Evolutionary conservation across 345 rosid species (phyloP).

Genomic region (Eucalyptus cloeziana): DNA sequence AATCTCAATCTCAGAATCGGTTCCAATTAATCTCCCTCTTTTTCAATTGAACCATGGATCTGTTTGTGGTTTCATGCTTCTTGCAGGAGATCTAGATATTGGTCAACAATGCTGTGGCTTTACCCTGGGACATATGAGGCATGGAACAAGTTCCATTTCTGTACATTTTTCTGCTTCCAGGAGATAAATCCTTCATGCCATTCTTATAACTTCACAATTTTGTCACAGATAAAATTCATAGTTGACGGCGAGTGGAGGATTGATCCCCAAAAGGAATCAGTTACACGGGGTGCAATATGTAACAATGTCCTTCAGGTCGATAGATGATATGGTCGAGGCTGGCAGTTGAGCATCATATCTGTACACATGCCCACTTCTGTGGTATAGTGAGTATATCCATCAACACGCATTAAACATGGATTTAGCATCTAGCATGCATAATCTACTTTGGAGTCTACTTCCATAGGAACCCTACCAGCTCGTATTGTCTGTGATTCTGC

Average conservation of each 20-base stretch:
- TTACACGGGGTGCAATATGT: constrained; percentile 35
- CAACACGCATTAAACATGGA: neutral
- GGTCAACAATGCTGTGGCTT: constrained; percentile 88
- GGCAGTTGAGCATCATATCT: neutral
- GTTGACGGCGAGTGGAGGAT: constrained; percentile 76
- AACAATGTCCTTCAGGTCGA: constrained; percentile 73
- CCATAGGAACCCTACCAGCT: neutral
- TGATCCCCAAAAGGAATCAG: constrained; percentile 56
- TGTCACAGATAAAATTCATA: constrained; percentile 65
- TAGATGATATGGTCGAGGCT: constrained; percentile 1
- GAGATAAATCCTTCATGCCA: neutral
- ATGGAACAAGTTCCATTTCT: neutral
- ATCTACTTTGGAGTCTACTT: neutral
- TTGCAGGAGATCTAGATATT: constrained; percentile 46
- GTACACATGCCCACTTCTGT: neutral
- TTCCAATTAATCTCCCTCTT: neutral
- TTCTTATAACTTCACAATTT: neutral
- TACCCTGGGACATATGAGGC: constrained; percentile 92
- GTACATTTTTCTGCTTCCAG: neutral
- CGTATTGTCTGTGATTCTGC: neutral
- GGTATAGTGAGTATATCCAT: neutral
- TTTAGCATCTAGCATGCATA: neutral
- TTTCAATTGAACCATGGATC: neutral
- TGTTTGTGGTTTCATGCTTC: neutral
- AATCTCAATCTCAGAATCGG: neutral